Evolutionary conservation across 2,329 filamentous ascomycete genomes (phyloP).

Genomic region (Westerdykella aurantiaca): DNA sequence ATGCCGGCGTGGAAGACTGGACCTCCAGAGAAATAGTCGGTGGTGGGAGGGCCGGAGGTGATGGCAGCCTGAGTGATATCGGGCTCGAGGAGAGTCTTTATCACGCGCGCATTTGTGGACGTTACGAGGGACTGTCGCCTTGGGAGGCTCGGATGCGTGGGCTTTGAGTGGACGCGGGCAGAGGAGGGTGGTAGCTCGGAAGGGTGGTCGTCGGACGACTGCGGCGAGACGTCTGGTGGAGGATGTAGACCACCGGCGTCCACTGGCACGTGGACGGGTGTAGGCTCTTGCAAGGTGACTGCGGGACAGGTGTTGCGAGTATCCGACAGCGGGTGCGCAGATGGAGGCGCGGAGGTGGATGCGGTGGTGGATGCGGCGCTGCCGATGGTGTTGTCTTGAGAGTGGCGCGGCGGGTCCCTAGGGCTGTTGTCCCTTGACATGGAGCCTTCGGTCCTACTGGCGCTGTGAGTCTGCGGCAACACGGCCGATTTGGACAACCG

Average conservation of each 20-base stretch:
- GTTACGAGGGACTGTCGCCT: slow-evolving; percentile 38
- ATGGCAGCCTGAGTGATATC: slow-evolving; percentile 24
- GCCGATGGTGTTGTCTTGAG: slow-evolving; percentile 4
- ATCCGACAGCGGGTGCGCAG: slow-evolving; percentile 8
- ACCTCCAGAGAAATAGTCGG: slow-evolving; percentile 39
- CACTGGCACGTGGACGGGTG: slow-evolving; percentile 18
- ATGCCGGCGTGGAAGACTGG: slow-evolving; percentile 30
- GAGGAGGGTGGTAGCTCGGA: slow-evolving; percentile 8
- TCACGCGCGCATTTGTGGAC: slow-evolving; percentile 39
- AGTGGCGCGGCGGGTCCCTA: not conserved
- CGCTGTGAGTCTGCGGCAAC: slow-evolving; percentile 11
- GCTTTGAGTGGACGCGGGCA: slow-evolving; percentile 7
- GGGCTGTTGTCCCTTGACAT: slow-evolving; percentile 15
- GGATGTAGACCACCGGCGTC: slow-evolving; percentile 3
- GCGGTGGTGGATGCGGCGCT: slow-evolving; percentile 9
- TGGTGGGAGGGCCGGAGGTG: slow-evolving; percentile 15
- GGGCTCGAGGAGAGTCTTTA: slow-evolving; percentile 50
- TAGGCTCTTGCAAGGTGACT: slow-evolving; percentile 32
- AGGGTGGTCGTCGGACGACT: slow-evolving; percentile 7
- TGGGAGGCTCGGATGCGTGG: slow-evolving; percentile 41
- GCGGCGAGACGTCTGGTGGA: not conserved
- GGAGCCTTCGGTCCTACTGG: slow-evolving; percentile 11
- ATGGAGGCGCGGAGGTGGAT: slow-evolving; percentile 10
- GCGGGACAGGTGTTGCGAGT: slow-evolving; percentile 16
- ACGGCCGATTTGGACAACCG: slow-evolving; percentile 24